phyloP scores from a whole-genome alignment of 495 filamentous ascomycete species.

The Letharia lupina region DNA sequence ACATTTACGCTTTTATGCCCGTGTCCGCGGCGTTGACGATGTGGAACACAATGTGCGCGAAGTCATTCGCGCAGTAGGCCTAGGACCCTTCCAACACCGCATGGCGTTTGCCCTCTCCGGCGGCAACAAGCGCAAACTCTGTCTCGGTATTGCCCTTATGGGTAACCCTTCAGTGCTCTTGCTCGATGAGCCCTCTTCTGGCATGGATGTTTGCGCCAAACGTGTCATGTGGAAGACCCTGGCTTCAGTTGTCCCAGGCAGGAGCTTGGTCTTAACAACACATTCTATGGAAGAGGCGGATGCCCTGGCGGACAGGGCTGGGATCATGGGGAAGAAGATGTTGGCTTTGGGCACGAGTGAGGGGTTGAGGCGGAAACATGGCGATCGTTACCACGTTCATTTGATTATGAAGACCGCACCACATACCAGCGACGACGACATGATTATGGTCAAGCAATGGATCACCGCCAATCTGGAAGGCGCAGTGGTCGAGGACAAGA shows the following conservation, averaged over 20 bases:
- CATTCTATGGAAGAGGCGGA: constrained; percentile 43
- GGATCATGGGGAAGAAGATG: constrained; percentile 39
- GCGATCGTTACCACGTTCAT: constrained; percentile 37
- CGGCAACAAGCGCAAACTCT: constrained; percentile 50
- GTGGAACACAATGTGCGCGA: constrained; percentile 43
- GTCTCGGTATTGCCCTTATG: constrained; percentile 41
- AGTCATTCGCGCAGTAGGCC: constrained; percentile 38
- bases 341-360: constrained; percentile 36
- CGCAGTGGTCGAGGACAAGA: constrained; percentile 59
- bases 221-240: constrained; percentile 43
- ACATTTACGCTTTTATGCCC: constrained; percentile 51
- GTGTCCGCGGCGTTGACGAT: constrained; percentile 43
- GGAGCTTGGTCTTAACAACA: constrained; percentile 38
- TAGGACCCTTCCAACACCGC: constrained; percentile 32
- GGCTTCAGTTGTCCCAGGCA: constrained; percentile 31
- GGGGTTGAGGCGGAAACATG: constrained; percentile 33
- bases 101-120: constrained; percentile 44
- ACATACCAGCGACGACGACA: constrained; percentile 55
- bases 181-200: constrained; percentile 42
- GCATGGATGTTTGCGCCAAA: constrained; percentile 45
- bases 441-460: constrained; percentile 54
- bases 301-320: constrained; percentile 35
- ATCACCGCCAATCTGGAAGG: constrained; percentile 46
- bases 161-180: constrained; percentile 43
- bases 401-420: constrained; percentile 68